These are phyloP conservation scores for Puya raimondii DNA, from an alignment of 176 grass and related monocot genomes.

Conservation along the genomic window DNA sequence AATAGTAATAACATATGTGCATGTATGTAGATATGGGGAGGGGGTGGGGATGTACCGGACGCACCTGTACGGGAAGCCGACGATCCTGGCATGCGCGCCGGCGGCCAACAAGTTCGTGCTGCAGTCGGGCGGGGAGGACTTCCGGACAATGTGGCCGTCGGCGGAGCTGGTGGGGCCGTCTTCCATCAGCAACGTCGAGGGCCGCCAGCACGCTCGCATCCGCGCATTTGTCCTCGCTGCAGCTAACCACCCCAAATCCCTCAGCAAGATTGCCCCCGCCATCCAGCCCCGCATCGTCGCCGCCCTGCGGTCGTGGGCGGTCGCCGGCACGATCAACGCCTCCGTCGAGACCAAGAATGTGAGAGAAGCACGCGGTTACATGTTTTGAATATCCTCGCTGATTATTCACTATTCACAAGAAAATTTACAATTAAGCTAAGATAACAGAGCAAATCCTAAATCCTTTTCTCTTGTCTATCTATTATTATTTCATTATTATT, in stretches of 20 bases:
- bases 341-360: slow-evolving; percentile 24
- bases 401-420: too few species aligned
- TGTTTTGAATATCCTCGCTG: too few species aligned
- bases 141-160: slow-evolving; percentile 19
- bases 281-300: slow-evolving; percentile 22
- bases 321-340: slow-evolving; percentile 18
- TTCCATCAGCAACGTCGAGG: slow-evolving; percentile 9
- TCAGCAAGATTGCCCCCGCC: slow-evolving; percentile 7
- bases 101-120: slow-evolving; percentile 38
- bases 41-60: slow-evolving; percentile 17
- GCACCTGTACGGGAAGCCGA: slow-evolving; percentile 25
- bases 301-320: slow-evolving; percentile 22
- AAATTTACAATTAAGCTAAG: too few species aligned
- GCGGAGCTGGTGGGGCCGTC: slow-evolving; percentile 22
- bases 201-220: slow-evolving; percentile 11
- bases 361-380: too few species aligned
- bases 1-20: too few species aligned
- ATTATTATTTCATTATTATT: too few species aligned
- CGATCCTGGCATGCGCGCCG: slow-evolving; percentile 22
- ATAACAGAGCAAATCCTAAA: too few species aligned
- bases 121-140: slow-evolving; percentile 10
- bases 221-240: not conserved
- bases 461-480: too few species aligned
- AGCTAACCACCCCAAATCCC: slow-evolving; percentile 16
- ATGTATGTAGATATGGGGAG: not conserved